Percentiles rank a stretch among this genome's conserved stretches.
phyloP scores from a whole-genome alignment of 495 filamentous ascomycete genomes.

The Margaritispora aquatica region DNA sequence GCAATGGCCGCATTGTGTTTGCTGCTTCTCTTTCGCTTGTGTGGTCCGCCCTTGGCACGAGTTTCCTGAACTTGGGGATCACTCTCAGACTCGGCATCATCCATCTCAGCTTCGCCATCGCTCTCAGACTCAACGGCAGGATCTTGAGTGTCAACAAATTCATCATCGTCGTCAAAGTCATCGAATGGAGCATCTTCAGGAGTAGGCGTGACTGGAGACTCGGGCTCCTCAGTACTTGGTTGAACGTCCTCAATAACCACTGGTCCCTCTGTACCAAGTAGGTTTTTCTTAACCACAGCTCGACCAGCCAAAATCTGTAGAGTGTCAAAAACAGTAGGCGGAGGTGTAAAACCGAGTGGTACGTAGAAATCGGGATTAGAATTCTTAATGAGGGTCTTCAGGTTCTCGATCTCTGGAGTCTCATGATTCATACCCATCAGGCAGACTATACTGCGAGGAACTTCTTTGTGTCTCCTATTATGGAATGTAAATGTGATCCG shows the following conservation, averaged over 20 bases:
- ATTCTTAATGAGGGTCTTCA: constrained; percentile 15
- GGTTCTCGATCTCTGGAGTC: neutral
- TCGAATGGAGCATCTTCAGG: neutral
- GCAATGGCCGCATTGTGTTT: constrained; percentile 1
- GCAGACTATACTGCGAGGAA: constrained; percentile 1
- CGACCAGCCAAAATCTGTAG: neutral
- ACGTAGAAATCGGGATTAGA: constrained; percentile 16
- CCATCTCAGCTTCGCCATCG: neutral
- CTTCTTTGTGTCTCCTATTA: constrained; percentile 18
- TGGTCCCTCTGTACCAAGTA: neutral
- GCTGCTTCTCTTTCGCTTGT: neutral
- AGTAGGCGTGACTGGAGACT: neutral
- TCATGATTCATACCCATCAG: constrained; percentile 1
- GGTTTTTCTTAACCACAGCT: neutral
- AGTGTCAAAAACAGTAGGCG: constrained; percentile 8
- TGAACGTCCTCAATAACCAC: neutral
- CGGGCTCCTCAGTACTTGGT: neutral
- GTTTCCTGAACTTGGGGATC: neutral
- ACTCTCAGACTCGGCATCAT: neutral
- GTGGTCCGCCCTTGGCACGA: neutral
- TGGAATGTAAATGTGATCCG: constrained; percentile 59
- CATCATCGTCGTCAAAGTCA: neutral
- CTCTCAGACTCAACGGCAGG: neutral
- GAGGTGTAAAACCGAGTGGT: constrained; percentile 16
- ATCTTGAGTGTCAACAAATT: neutral